Evolutionary conservation across 345 rosid genomes (phyloP), one percentile per base, ranked within the genome.

Genomic region (Corymbia maculata): DNA sequence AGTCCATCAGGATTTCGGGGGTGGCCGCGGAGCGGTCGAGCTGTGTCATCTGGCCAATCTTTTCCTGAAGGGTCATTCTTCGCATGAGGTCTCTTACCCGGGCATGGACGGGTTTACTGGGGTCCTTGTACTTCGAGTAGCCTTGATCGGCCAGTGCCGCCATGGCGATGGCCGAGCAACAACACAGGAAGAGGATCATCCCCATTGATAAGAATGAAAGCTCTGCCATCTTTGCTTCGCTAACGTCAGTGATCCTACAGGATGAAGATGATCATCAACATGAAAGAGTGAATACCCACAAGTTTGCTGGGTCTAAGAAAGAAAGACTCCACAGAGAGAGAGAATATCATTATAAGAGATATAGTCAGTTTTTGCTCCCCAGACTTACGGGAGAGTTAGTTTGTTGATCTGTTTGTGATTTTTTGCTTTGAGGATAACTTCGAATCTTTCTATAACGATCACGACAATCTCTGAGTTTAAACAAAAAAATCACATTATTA

Each of bases 21-120:
- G 94, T 88, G 3, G 90, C 90, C 57, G 89, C 90, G 1, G 12
- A 22, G 28, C 88, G 93, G 15, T 93, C 93, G 24, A 93, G 6
- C 59, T 92, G 93, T 16, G 79, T 59, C 94, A 93, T 93, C 79
- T 93, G 93, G 21, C 94, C 93, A 21, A 93, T 89, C 89, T 93
- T 93, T 42, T 93, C 94, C 6, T 64, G 79, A 2, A 93, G 82
- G 5, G 92, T 92, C 93, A 91, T 92, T 21, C 89, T 32, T 19
- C 22, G 86, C 91, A 93, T 88, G 19, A 93, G 88, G 75, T 92
- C 93, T n/a, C 47, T 87, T n/a, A 89, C 89, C 24, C 93, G 59
- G 2, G 24, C 70, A 8, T 87, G 55, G 4, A 88, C 11, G 28
- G 88, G 88, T 36, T 88, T 86, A 7, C 85, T 85, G 28, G 92